Base-by-base conservation (phyloP, 1,139 yeast genomes). In the Nakaseomyces delphensis region DNA sequence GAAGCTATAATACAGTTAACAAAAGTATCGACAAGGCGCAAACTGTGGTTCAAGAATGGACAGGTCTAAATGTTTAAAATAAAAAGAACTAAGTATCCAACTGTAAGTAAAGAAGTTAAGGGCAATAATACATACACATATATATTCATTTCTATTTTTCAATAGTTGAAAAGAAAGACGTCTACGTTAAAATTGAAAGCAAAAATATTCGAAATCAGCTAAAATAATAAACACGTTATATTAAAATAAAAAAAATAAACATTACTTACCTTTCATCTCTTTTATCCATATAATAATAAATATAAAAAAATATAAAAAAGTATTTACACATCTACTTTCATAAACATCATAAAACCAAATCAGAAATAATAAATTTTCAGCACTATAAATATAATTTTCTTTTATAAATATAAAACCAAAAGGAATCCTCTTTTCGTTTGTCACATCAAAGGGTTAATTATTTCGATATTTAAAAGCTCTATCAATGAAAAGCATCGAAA, bases 11-110 rank as follows among this genome's bases (percentile, higher is more conserved):
- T 5, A 20, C 37, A 6, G 16, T 71, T 47, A 55, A 64, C 40
- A 65, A 67, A 21, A 63, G 70, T 7, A 53, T 56, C 23, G 56
- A 60, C 23, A 46, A 42, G 36, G 31, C 46, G 9, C 29, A 38
- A 11, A 38, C 28, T 4, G 36, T 43, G 16, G 28, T 48, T 16
- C 46, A 45, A 36, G 51, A 49, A 19, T 49, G 52, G 52, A 49
- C 52, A 9, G 52, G 52, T 18, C 30, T 49, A 9, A 49, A 49
- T 24, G 43, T 49, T 25, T 25, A 13, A 25, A 21, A 7, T 21
- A 10, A 16, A 16, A 7, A 36, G 18, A n/a, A 27, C 13, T 13
- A 27, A 14, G 11, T 29, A 13, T 13, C 6, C 16, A 25, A 25
- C 28, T 25, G 28, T 25, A 25, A 25, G 28, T 25, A 25, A 6